phyloP scores from a whole-genome alignment of 768 basidiomycete genomes.

The Cytidiella melzeri region DNA sequence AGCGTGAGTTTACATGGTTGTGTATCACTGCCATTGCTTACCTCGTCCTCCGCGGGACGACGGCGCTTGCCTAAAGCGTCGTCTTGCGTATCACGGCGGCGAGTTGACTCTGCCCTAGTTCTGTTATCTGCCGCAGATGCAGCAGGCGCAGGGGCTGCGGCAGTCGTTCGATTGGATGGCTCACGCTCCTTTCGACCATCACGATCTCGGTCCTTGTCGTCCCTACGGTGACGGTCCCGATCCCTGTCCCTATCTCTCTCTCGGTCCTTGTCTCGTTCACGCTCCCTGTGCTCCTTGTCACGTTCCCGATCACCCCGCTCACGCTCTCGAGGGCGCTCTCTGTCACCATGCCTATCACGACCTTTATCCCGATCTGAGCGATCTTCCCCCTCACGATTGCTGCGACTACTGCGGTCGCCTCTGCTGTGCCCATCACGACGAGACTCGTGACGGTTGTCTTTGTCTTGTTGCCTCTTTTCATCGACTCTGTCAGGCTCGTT shows the following conservation, averaged over 20 bases:
- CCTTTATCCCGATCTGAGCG: constrained; percentile 41
- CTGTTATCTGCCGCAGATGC: constrained; percentile 44
- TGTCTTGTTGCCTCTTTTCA: constrained; percentile 38
- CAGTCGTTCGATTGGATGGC: constrained; percentile 28
- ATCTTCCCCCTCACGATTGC: constrained; percentile 44
- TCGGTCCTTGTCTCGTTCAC: constrained; percentile 43
- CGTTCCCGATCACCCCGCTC: constrained; percentile 33
- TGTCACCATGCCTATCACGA: constrained; percentile 48
- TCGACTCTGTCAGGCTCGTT: constrained; percentile 8
- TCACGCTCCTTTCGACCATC: constrained; percentile 60
- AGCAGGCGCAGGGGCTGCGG: constrained; percentile 25
- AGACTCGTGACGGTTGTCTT: constrained; percentile 11
- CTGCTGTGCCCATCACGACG: constrained; percentile 10
- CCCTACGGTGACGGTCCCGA: constrained; percentile 27
- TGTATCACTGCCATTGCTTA: constrained; percentile 30
- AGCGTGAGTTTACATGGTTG: constrained; percentile 4
- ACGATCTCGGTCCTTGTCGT: constrained; percentile 53
- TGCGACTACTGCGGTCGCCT: constrained; percentile 45
- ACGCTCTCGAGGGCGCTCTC: constrained; percentile 36
- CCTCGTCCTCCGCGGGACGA: constrained; percentile 67
- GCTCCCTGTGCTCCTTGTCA: constrained; percentile 32
- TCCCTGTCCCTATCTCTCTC: constrained; percentile 38
- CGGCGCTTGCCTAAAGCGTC: constrained; percentile 72
- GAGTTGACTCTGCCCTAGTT: constrained; percentile 50
- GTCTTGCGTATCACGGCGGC: constrained; percentile 48